These are phyloP conservation scores for Vicia sativa DNA, from an alignment of 306 rosid genomes.

Conservation along the genomic window DNA sequence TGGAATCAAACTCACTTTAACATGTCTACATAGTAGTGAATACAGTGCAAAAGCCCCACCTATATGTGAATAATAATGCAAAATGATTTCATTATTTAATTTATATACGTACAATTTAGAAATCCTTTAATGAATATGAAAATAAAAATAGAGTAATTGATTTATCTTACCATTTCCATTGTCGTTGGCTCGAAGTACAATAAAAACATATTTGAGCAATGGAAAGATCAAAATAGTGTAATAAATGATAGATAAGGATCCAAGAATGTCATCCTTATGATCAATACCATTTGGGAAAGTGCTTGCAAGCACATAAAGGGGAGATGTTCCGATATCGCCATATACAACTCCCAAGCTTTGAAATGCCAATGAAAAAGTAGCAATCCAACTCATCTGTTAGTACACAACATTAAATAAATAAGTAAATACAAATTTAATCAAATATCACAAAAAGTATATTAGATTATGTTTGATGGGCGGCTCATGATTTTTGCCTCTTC, in stretches of 20 bases:
- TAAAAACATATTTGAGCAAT: background rate
- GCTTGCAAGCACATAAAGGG: background rate
- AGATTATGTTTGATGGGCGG: no score
- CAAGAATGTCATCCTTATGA: background rate
- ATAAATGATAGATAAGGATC: background rate
- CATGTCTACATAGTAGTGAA: conserved; percentile 55
- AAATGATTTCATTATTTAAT: background rate
- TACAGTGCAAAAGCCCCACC: conserved; percentile 77
- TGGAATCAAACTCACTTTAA: conserved; percentile 55
- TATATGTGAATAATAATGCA: conserved; percentile 6
- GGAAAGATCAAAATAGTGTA: background rate
- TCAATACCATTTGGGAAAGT: no score
- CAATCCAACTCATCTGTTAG: background rate
- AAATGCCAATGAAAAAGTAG: background rate
- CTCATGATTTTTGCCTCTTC: no score
- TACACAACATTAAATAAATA: background rate
- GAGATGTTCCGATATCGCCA: conserved; percentile 17
- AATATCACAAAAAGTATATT: no score
- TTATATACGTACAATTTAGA: no score
- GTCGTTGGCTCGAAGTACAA: background rate
- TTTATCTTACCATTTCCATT: conserved; percentile 11
- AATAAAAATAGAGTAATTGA: no score
- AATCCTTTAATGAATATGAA: no score
- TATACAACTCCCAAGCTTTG: conserved; percentile 21
- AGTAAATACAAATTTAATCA: background rate